Base-by-base conservation (phyloP, 176 grass and related monocot genomes). In the Musa troglodytarum region DNA sequence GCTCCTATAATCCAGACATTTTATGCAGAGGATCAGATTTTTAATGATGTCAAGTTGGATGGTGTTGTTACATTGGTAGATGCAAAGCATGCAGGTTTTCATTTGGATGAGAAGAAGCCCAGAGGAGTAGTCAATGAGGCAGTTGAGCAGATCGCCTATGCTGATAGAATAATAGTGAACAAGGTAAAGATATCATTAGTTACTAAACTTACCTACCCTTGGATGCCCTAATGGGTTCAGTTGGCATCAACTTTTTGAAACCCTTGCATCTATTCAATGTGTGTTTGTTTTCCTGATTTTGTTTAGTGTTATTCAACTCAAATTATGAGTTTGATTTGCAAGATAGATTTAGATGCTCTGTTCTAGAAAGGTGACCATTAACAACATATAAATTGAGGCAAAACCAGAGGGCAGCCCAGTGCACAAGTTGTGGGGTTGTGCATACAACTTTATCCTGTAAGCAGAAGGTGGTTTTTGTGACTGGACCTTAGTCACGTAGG, bases 61-160 rank as follows among this genome's bases (percentile, higher is more conserved):
- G 95, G 95, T 78, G 95, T 99, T 81, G 95, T 94, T 73, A 99
- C 95, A 86, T 83, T 99, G 88, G 90, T 99, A 73, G 95, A 99
- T 75, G 86, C 95, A 82, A 99, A 94, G 54, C 90, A 99, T 82
- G 95, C 86, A 53, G 82, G 53, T 59, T 73, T 86, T 25, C 95
- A 91, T 84, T 87, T 99, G 81, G 88, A 89, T 87, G 90, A 99
- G 72, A 85, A 89, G 80, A 99, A 99, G 79, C 90, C 95, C 34
- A 86, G 94, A 84, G 95, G 95, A 73, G 80, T 99, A 77, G 86
- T 99, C 50, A 99, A 99, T 74, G 95, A 99, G 72, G 95, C 88
- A 74, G 86, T 88, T 82, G 86, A 99, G 78, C 95, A 99, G 57
- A 99, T 99, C 82, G 95, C 95, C 1, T 99, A 99, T 84, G 84